Percentiles rank a stretch among this genome's conserved stretches.
Conservation (phyloP, 2,329 filamentous ascomycete genomes). For the Alternaria triticina region DNA sequence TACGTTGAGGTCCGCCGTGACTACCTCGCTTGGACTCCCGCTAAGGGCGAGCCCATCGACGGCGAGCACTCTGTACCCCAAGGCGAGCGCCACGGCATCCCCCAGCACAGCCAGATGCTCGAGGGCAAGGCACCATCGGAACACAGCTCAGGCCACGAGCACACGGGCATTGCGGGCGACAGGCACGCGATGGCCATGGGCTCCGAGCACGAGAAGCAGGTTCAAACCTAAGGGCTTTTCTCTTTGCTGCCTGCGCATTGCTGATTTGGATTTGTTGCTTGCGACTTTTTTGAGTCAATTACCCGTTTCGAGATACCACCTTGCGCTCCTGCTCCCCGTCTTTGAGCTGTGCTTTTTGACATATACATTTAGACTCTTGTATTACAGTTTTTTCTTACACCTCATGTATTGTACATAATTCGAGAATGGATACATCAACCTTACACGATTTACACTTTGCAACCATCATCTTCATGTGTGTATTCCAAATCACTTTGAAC, state of each 20-base stretch:
- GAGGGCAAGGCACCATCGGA: constrained; percentile 61
- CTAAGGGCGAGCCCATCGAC: constrained; percentile 68
- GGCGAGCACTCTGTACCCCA: constrained; percentile 68
- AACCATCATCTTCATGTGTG: too few species aligned
- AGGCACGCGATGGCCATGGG: constrained; percentile 58
- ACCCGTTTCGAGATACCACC: constrained; percentile 43
- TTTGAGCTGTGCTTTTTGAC: constrained; percentile 23
- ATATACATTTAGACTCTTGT: constrained; percentile 8
- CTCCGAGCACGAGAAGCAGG: constrained; percentile 49
- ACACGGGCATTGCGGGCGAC: constrained; percentile 59
- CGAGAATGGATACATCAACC: constrained; percentile 7
- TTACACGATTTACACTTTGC: too few species aligned
- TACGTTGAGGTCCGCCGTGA: constrained; percentile 89
- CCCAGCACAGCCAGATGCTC: constrained; percentile 71
- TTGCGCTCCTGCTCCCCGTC: constrained; percentile 21
- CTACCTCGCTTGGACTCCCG: constrained; percentile 86
- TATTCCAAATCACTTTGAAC: neutral
- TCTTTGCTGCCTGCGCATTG: constrained; percentile 3
- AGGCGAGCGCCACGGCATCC: constrained; percentile 71
- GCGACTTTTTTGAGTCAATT: constrained; percentile 19
- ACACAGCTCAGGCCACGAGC: constrained; percentile 49
- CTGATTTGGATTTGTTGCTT: constrained; percentile 15
- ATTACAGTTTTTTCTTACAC: constrained; percentile 5
- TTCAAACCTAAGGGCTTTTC: constrained; percentile 9
- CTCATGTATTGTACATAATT: constrained; percentile 22